A percentile compares a stretch with the other conserved stretches of the same genome.
These are phyloP conservation scores for Tetrahymena thermophila DNA, from an alignment of 73 alveolate species.

Conservation along the genomic window DNA sequence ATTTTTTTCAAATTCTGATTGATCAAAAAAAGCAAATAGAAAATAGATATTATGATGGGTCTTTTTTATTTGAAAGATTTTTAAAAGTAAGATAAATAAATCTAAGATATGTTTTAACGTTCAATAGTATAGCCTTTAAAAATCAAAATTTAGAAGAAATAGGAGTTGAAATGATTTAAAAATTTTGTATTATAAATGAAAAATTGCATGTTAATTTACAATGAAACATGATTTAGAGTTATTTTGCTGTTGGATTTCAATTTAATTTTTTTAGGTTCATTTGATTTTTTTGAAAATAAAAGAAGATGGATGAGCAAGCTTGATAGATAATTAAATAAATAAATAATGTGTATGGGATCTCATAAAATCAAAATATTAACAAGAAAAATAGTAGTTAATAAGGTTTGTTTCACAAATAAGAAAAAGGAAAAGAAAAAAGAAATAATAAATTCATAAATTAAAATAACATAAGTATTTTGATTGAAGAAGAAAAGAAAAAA, in stretches of 20 bases:
- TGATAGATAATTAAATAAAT: neutral
- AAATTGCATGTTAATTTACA: neutral
- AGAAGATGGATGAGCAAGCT: neutral
- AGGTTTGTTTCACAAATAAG: neutral
- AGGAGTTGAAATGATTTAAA: neutral
- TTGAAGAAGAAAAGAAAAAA: neutral
- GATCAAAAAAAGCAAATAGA: neutral
- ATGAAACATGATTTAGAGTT: neutral
- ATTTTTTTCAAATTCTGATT: too few species aligned
- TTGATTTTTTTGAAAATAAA: neutral
- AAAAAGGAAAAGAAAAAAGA: neutral
- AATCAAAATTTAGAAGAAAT: neutral
- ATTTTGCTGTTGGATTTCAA: slow-evolving; percentile 1
- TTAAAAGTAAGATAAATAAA: neutral
- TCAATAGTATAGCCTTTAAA: neutral
- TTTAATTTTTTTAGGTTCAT: neutral
- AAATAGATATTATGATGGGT: too few species aligned
- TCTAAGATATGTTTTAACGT: neutral
- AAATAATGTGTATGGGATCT: too few species aligned
- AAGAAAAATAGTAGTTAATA: neutral
- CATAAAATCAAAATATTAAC: neutral
- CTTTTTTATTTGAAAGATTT: neutral
- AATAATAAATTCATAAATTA: neutral
- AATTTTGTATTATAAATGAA: neutral
- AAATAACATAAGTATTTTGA: neutral